A percentile compares a stretch with the other conserved stretches of the same genome.
phyloP scores from a whole-genome alignment of 73 alveolate species.

The Paramecium biaurelia region DNA sequence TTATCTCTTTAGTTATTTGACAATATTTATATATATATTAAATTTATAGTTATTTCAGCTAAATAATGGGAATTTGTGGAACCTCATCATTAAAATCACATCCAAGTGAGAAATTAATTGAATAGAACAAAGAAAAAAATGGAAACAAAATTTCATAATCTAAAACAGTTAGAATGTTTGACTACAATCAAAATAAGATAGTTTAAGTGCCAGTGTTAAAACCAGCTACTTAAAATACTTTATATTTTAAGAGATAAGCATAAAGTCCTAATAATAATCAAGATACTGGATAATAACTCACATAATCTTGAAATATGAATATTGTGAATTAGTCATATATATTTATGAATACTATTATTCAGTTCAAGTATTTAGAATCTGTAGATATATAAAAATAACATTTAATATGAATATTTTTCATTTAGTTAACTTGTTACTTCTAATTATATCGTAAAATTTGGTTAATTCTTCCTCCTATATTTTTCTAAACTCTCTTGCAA shows the following conservation, averaged over 20 bases:
- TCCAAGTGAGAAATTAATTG: not conserved
- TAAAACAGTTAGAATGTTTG: not conserved
- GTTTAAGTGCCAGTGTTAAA: not conserved
- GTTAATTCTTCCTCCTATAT: constrained; percentile 63
- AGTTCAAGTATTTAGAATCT: not conserved
- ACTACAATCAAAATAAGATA: not conserved
- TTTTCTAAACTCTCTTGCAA: constrained; percentile 69
- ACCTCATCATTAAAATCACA: not conserved
- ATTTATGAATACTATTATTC: not conserved
- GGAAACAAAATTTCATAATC: not conserved
- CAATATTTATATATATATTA: not conserved
- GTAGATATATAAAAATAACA: not conserved
- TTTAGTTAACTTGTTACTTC: constrained; percentile 61
- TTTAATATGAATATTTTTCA: constrained; percentile 10
- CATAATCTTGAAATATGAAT: not conserved
- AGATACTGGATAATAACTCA: not conserved
- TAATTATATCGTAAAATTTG: constrained; percentile 68
- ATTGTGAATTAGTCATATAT: not conserved
- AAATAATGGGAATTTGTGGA: constrained; percentile 12
- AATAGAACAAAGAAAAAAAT: not conserved
- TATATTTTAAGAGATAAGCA: not conserved
- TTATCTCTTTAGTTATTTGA: not conserved
- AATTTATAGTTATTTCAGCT: not conserved
- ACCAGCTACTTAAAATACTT: not conserved
- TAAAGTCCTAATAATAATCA: not conserved